Base-by-base conservation (phyloP, 164 flowering plant genomes). In the Chloranthus sessilifolius region DNA sequence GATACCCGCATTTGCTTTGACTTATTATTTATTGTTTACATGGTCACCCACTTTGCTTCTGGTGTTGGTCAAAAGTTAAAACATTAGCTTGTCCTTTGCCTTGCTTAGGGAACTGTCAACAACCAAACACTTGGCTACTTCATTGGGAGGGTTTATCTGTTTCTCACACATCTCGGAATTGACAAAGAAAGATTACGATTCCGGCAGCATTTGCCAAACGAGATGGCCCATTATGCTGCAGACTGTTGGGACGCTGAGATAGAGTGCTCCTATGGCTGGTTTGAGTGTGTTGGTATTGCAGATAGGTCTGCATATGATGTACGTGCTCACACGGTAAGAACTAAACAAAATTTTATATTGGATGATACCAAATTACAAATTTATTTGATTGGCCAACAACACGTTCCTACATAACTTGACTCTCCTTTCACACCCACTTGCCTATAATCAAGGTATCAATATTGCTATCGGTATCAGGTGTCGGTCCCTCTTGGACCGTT, bases 201-300 rank as follows among this genome's bases (percentile, higher is more conserved):
- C 61, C 72, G 97, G 29, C 99, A 92, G 68, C 99, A 88, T 62
- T 85, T 92, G 43, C 84, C 95, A 27, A 88, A 92, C 61, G 99
- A 92, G 72, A 92, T 92, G 99, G 96, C 99, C 28, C 97, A 94
- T 55, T 94, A 94, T 82, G 97, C 97, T 48, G 91, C 91, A 20
- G 97, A 92, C 59, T 92, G 99, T 63, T 92, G 99, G 99, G 99
- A 89, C 77, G 99, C 99, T 55, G 99, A 94, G 70, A 89, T 94
- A 42, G 95, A 89, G 62, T 75, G 87, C 52, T 94, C 99, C 5
- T 82, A 79, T 75, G 99, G 99, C 24, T 94, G 99, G 97, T 81
- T 92, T 58, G 95, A 89, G 48, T 92, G 95, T 80, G 95, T 92
- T 62, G 97, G 97, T 31, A 92, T 92, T 66, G 99, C 99, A 30